Conservation (phyloP, 805 yeast genomes). For the Candida mattraensis region DNA sequence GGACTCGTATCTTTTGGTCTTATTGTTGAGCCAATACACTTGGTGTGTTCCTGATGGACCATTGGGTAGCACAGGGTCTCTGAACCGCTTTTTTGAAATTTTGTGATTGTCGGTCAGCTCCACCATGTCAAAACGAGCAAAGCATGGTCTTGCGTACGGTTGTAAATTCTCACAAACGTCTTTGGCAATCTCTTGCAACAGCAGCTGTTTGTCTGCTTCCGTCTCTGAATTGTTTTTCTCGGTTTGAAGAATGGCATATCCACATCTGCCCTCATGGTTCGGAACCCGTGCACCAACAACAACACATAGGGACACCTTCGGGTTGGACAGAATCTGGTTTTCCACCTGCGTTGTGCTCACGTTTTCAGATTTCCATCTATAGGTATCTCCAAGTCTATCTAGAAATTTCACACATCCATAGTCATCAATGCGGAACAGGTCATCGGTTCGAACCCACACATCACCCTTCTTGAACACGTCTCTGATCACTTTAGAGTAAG, state of each 20-base stretch:
- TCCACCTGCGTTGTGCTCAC: constrained; percentile 94
- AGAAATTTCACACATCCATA: constrained; percentile 77
- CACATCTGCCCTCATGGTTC: constrained; percentile 92
- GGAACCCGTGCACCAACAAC: constrained; percentile 88
- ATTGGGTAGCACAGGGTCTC: constrained; percentile 66
- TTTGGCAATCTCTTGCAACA: constrained; percentile 41
- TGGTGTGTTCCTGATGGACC: constrained; percentile 60
- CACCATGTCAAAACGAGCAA: constrained; percentile 68
- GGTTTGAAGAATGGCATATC: constrained; percentile 76
- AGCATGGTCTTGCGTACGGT: constrained; percentile 81
- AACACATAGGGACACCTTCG: constrained; percentile 60
- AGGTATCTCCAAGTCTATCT: constrained; percentile 93
- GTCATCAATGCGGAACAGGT: constrained; percentile 66
- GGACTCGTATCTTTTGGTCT: constrained; percentile 49
- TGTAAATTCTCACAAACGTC: constrained; percentile 55
- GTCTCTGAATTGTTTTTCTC: constrained; percentile 29
- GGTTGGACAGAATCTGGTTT: constrained; percentile 54
- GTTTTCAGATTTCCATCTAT: constrained; percentile 95
- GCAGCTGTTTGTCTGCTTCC: constrained; percentile 25
- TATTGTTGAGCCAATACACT: constrained; percentile 65
- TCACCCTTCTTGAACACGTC: constrained; percentile 84
- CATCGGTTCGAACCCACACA: constrained; percentile 90
- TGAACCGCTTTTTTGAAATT: constrained; percentile 66
- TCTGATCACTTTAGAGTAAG: constrained; percentile 69
- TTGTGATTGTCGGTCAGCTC: constrained; percentile 79